A percentile compares a stretch with the other conserved stretches of the same genome.
These are phyloP conservation scores for Colletotrichum neosansevieriae DNA, from an alignment of 2,329 filamentous ascomycete genomes.

Conservation along the genomic window DNA sequence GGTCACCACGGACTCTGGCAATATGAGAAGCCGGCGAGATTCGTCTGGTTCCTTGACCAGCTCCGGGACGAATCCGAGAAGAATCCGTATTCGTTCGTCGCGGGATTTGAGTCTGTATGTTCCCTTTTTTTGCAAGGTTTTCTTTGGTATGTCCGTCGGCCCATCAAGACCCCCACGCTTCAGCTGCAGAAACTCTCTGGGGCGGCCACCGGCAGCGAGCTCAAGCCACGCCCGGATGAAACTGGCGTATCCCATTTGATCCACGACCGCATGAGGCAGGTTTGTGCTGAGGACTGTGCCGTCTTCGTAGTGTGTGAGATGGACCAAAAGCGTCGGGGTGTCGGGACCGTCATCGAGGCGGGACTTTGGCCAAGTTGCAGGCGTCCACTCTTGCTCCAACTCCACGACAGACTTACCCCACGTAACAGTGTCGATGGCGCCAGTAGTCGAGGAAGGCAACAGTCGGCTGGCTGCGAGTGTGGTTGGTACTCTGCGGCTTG, in stretches of 20 bases:
- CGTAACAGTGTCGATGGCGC: not conserved
- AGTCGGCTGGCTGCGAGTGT: not conserved
- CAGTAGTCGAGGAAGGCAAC: not conserved
- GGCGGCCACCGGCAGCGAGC: constrained; percentile 38
- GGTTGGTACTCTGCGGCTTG: not conserved
- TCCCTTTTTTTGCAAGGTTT: not conserved
- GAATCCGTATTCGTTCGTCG: constrained; percentile 1
- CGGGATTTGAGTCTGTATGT: not conserved
- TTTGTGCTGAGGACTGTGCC: constrained; percentile 41
- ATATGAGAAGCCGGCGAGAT: constrained; percentile 10
- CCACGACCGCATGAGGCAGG: constrained; percentile 42
- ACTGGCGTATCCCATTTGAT: constrained; percentile 42
- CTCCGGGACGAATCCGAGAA: constrained; percentile 34
- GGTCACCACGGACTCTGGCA: constrained; percentile 17
- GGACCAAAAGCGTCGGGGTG: constrained; percentile 42
- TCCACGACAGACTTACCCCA: constrained; percentile 8
- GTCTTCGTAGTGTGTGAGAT: constrained; percentile 41
- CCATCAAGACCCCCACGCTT: constrained; percentile 31
- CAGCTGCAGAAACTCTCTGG: constrained; percentile 36
- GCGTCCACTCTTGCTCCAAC: constrained; percentile 7
- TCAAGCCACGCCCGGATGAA: constrained; percentile 42
- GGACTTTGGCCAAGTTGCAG: constrained; percentile 40
- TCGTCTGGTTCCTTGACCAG: constrained; percentile 29
- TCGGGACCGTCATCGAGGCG: constrained; percentile 37
- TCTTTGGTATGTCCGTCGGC: constrained; percentile 21